These are phyloP conservation scores for Dittrichia graveolens DNA, from an alignment of 129 eudicot genomes.

Conservation along the genomic window DNA sequence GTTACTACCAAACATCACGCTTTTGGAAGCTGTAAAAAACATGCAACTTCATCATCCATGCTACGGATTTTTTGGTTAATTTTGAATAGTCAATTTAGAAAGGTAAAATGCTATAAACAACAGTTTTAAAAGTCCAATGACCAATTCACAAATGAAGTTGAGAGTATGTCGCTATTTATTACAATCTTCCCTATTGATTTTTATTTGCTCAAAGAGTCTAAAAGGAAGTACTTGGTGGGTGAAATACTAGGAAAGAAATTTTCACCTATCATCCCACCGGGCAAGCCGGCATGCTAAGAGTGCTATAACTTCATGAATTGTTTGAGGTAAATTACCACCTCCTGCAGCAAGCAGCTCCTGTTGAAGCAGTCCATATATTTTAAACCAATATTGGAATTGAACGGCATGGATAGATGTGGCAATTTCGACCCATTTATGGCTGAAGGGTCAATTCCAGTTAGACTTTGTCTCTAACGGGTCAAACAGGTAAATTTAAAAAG, in stretches of 20 bases:
- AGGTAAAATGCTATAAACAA: background rate
- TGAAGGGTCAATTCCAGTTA: background rate
- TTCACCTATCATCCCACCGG: constrained; percentile 76
- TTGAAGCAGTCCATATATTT: background rate
- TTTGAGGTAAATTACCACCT: constrained; percentile 54
- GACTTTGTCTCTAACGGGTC: background rate
- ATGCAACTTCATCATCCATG: background rate
- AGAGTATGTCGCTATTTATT: background rate
- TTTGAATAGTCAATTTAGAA: background rate
- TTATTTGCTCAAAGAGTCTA: background rate
- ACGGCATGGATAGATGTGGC: background rate
- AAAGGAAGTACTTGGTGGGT: background rate
- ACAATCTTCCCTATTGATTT: background rate
- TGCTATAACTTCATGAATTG: constrained; percentile 68
- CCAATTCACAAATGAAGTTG: constrained; percentile 1
- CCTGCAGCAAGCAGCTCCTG: constrained; percentile 81
- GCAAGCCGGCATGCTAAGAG: constrained; percentile 76
- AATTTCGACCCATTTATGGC: background rate
- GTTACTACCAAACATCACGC: background rate
- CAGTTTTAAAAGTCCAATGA: background rate
- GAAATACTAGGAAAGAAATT: constrained; percentile 8
- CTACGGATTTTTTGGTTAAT: background rate
- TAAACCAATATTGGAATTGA: background rate
- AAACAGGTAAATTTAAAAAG: background rate
- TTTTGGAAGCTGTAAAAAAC: background rate